Base-by-base conservation (phyloP, 208 protist species). In the Wallacemonas rigidus region DNA sequence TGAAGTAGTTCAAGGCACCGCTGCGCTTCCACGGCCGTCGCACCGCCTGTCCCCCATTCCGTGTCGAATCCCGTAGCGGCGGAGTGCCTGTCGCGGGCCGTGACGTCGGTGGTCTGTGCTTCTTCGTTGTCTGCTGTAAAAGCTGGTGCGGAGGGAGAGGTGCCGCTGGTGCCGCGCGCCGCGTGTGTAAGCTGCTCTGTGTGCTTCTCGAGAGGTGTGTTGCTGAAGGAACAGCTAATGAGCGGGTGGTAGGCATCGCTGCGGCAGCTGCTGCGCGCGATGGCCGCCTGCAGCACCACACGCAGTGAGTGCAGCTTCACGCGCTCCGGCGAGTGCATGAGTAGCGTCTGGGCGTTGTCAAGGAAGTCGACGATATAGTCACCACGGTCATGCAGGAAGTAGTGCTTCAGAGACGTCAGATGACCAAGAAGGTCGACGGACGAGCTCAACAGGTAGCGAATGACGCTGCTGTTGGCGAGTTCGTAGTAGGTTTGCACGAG, bases 291-390 rank as follows among this genome's bases (percentile, higher is more conserved):
- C 70, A 96, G 78, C 0, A 93, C 73, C 26, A 96, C 85, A 36
- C 85, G 81, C 63, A 96, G 73, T n/a, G 91, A 93, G 76, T 96
- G 81, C 38, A 76, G 79, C 55, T 90, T 91, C 9, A 94, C 87
- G 38, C 82, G 76, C 53, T 90, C 79, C 1, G 79, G 77, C 44
- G 89, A 83, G 53, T 85, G 85, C 44, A 70, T 45, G 3, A 96
- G 82, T 7, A 94, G 79, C 12, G 69, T 82, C 61, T 92, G 85
- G 1, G 91, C 87, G 76, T 77, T 94, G 72, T 96, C 89, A 55
- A 96, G 82, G 70, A 96, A 94, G 68, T 92, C 86, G 12, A 90
- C 83, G 2, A 96, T 60, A 86, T 89, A 96, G 72, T 96, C 91
- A 6, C 91, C 83, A 45, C 89, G 87, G 45, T 82, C 78, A 44